Evolutionary conservation across 768 basidiomycete species (phyloP).

Genomic region (Rhodosporidiobolus sp.): DNA sequence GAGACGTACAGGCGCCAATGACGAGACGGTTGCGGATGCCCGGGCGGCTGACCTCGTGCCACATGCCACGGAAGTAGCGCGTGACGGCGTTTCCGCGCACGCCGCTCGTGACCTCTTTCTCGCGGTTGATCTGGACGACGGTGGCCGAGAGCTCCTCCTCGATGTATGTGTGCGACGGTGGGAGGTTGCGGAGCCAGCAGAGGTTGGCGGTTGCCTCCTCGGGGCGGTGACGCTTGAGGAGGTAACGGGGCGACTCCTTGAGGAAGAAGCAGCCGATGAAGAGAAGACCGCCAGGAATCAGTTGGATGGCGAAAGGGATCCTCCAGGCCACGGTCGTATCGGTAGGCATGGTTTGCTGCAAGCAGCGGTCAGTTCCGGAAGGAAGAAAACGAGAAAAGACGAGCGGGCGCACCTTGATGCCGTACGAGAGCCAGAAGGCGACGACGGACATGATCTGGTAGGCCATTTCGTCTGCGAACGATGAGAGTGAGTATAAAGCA

Average conservation of each 20-base stretch:
- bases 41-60: conserved; percentile 9
- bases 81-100: background rate
- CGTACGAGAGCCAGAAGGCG: conserved; percentile 33
- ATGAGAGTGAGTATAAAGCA: background rate
- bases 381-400: no score
- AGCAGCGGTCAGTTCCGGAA: no score
- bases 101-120: conserved; percentile 8
- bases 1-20: conserved; percentile 43
- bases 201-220: conserved; percentile 45
- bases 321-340: conserved; percentile 37
- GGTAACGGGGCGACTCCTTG: conserved; percentile 47
- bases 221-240: conserved; percentile 39
- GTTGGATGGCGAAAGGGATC: conserved; percentile 48
- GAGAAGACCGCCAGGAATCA: conserved; percentile 28
- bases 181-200: conserved; percentile 44
- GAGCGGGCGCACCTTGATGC: conserved; percentile 29
- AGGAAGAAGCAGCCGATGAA: conserved; percentile 43
- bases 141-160: conserved; percentile 21
- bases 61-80: conserved; percentile 17
- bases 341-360: conserved; percentile 22
- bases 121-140: conserved; percentile 24
- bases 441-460: conserved; percentile 40
- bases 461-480: conserved; percentile 29
- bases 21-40: conserved; percentile 47
- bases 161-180: conserved; percentile 21